A percentile compares a stretch with the other conserved stretches of the same genome.
These are phyloP conservation scores for Xylaria scruposa DNA, from an alignment of 495 filamentous ascomycete genomes.

Conservation along the genomic window DNA sequence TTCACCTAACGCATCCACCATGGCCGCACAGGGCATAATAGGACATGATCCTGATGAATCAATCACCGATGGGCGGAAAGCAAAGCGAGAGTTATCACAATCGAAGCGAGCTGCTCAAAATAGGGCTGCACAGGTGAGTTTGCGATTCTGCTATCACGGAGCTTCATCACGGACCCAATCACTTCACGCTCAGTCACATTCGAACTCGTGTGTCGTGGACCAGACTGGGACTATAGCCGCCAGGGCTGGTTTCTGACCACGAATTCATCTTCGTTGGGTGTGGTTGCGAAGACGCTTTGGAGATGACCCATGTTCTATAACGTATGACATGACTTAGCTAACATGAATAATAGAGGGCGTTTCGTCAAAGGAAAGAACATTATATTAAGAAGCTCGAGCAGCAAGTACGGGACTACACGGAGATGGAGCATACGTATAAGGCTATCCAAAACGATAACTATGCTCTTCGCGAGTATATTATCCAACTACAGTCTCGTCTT, in stretches of 20 bases:
- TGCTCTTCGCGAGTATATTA: conserved; percentile 86
- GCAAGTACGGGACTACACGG: conserved; percentile 77
- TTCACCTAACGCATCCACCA: conserved; percentile 34
- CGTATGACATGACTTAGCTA: conserved; percentile 37
- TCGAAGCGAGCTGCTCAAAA: conserved; percentile 98
- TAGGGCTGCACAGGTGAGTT: conserved; percentile 86
- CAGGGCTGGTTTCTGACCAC: background rate
- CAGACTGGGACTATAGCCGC: background rate
- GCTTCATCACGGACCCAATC: conserved; percentile 23
- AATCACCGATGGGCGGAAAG: conserved; percentile 51
- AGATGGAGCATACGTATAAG: conserved; percentile 74
- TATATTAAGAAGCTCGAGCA: conserved; percentile 98
- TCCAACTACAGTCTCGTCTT: conserved; percentile 86
- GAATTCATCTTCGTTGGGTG: background rate
- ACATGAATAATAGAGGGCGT: conserved; percentile 72
- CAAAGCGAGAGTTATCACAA: conserved; percentile 88
- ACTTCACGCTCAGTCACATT: background rate
- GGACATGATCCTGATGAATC: conserved; percentile 40
- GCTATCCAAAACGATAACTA: conserved; percentile 85
- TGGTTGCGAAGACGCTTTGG: background rate
- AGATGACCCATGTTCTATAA: background rate
- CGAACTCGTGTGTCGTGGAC: conserved; percentile 18
- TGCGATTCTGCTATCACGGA: conserved; percentile 20
- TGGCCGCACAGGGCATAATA: conserved; percentile 41
- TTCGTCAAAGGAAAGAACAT: conserved; percentile 95